Conservation (phyloP, 345 rosid species). For the Syzygium oleosum region DNA sequence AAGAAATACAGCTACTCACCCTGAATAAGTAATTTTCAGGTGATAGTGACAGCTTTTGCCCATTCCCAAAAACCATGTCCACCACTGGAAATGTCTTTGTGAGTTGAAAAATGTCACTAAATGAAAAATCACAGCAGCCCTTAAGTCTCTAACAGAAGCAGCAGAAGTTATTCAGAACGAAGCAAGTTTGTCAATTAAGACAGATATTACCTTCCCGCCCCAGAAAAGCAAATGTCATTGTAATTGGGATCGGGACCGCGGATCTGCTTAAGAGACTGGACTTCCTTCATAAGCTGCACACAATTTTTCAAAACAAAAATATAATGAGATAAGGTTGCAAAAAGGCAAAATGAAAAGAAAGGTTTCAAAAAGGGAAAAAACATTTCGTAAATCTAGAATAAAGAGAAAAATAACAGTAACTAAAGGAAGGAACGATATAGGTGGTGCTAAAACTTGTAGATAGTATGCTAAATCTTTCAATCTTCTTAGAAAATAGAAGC, state of each 20-base stretch:
- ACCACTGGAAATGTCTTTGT: slow-evolving; percentile 57
- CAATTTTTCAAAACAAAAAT: neutral
- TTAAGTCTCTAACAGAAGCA: neutral
- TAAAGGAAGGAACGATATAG: neutral
- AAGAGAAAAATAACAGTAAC: neutral
- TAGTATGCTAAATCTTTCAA: neutral
- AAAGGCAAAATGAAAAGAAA: neutral
- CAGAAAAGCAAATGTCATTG: slow-evolving; percentile 79
- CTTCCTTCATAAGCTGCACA: slow-evolving; percentile 55
- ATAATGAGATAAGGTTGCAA: neutral
- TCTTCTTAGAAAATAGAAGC: neutral
- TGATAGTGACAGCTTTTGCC: slow-evolving; percentile 57
- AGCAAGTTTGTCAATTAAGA: neutral
- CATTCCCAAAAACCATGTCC: slow-evolving; percentile 62
- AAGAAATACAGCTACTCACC: slow-evolving; percentile 28
- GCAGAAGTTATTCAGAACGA: slow-evolving; percentile 5
- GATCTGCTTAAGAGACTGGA: slow-evolving; percentile 51
- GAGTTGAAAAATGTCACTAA: slow-evolving; percentile 50
- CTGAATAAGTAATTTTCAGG: slow-evolving; percentile 93
- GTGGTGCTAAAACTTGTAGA: neutral
- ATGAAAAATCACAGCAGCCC: slow-evolving; percentile 3
- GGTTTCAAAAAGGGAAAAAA: neutral
- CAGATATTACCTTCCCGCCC: slow-evolving; percentile 52
- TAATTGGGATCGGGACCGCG: slow-evolving; percentile 90
- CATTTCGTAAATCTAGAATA: neutral